Evolutionary conservation across 2,329 filamentous ascomycete species (phyloP).

Genomic region (Pseudogymnoascus sp.): DNA sequence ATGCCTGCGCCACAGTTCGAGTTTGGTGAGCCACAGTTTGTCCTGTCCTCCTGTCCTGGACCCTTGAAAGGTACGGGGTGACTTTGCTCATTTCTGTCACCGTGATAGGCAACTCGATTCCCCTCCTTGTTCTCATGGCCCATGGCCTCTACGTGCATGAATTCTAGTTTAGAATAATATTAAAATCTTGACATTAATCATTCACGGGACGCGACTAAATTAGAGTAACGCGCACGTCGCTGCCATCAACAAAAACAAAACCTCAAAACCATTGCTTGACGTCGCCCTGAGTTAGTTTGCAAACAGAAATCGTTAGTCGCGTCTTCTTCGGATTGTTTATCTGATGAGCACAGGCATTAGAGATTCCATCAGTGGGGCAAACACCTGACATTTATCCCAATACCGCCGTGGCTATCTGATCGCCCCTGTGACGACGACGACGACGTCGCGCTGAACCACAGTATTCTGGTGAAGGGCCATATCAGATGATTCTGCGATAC

Average conservation of each 20-base stretch:
- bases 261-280: too few relatives aligned
- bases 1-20: not conserved
- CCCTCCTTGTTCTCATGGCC: not conserved
- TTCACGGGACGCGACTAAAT: not conserved
- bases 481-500: slow-evolving; percentile 5
- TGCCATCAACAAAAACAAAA: not conserved
- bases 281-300: not conserved
- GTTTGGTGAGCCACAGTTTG: not conserved
- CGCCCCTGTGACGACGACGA: not conserved
- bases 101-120: not conserved
- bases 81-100: slow-evolving; percentile 9
- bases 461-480: not conserved
- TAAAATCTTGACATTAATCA: not conserved
- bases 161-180: not conserved
- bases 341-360: slow-evolving; percentile 6
- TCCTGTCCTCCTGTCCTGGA: not conserved
- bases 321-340: not conserved
- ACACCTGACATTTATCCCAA: slow-evolving; percentile 8
- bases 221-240: not conserved
- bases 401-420: not conserved
- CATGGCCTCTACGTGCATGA: not conserved
- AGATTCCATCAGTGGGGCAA: slow-evolving; percentile 8
- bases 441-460: not conserved
- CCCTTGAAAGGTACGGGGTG: not conserved
- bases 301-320: not conserved